Conservation (phyloP, 108 stramenopile genomes). For the Nitzschia putrida region DNA sequence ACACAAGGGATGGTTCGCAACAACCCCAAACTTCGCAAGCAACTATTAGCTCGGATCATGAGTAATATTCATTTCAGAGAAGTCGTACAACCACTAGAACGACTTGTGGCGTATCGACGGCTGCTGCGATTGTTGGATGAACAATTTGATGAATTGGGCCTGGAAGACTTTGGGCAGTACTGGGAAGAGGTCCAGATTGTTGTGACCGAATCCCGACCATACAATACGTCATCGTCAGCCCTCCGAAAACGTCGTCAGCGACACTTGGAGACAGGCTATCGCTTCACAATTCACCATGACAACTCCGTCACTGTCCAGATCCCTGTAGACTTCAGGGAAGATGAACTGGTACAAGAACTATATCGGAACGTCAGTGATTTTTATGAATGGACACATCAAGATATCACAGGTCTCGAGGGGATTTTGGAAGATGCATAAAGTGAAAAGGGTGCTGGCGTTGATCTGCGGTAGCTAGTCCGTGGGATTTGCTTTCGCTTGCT, state of each 20-base stretch:
- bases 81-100: conserved; percentile 37
- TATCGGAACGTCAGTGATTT: conserved; percentile 64
- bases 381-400: conserved; percentile 37
- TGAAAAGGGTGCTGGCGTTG: neutral
- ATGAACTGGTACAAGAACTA: conserved; percentile 65
- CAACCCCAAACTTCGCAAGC: conserved; percentile 28
- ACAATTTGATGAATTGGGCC: conserved; percentile 68
- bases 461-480: no score
- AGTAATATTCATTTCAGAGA: conserved; percentile 36
- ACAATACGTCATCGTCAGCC: conserved; percentile 52
- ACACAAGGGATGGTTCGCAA: conserved; percentile 41
- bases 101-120: conserved; percentile 78
- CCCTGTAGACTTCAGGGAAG: conserved; percentile 76
- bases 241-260: conserved; percentile 45
- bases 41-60: conserved; percentile 40
- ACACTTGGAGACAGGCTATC: conserved; percentile 53
- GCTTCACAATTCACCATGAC: conserved; percentile 70
- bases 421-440: conserved; percentile 40
- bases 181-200: conserved; percentile 75
- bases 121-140: conserved; percentile 73
- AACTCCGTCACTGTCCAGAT: conserved; percentile 63
- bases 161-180: conserved; percentile 76
- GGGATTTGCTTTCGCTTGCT: no score
- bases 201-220: conserved; percentile 54
- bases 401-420: conserved; percentile 32